Evolutionary conservation across 306 rosid genomes (phyloP).

Genomic region (Herpetospermum pedunculosum): DNA sequence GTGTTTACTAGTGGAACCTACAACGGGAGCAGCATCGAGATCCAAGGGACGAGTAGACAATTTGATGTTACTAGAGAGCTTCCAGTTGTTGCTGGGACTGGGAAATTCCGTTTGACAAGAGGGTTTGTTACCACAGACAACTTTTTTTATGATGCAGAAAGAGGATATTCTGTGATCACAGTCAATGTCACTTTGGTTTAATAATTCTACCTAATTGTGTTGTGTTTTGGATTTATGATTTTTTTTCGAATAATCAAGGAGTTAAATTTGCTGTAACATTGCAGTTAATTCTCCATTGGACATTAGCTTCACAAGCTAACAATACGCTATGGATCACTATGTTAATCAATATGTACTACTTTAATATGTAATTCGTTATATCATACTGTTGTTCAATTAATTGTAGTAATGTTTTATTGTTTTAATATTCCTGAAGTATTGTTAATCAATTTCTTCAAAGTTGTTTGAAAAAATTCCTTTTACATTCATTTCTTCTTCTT

Average conservation of each 20-base stretch:
- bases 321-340: neutral
- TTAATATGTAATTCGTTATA: neutral
- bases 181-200: constrained; percentile 6
- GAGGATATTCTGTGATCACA: neutral
- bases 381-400: neutral
- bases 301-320: no score
- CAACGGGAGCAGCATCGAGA: constrained; percentile 1
- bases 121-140: neutral
- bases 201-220: neutral
- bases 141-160: neutral
- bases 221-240: neutral
- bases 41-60: constrained; percentile 7
- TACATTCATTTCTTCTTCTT: neutral
- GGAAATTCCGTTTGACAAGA: constrained; percentile 5
- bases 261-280: neutral
- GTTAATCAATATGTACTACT: neutral
- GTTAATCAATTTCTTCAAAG: neutral
- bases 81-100: neutral
- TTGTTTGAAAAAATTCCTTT: neutral
- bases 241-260: neutral
- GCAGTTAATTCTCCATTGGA: no score
- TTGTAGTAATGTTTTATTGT: neutral
- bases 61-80: neutral
- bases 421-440: neutral
- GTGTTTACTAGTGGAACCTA: neutral